These are phyloP conservation scores for Pseudoturritis turrita DNA, from an alignment of 345 rosid species.

Conservation along the genomic window DNA sequence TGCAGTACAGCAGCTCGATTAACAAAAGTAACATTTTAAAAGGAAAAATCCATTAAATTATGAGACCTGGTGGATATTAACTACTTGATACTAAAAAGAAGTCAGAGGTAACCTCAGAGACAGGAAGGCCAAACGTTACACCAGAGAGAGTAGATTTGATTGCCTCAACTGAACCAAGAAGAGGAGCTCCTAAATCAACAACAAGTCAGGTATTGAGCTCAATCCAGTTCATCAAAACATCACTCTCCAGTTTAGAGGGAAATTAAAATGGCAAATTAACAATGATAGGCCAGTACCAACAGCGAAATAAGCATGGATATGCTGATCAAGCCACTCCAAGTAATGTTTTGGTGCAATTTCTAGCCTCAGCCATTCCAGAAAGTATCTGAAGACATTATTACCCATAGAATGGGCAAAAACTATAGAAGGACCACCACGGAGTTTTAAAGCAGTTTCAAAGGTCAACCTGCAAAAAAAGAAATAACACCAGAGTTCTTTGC, in stretches of 20 bases:
- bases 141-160: slow-evolving; percentile 82
- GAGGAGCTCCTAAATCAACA: slow-evolving; percentile 73
- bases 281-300: slow-evolving; percentile 56
- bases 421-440: slow-evolving; percentile 87
- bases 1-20: neutral
- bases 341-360: slow-evolving; percentile 98
- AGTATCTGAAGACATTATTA: slow-evolving; percentile 90
- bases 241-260: neutral
- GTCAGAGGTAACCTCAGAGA: slow-evolving; percentile 76
- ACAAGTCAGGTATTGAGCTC: slow-evolving; percentile 3
- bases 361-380: slow-evolving; percentile 95
- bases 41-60: neutral
- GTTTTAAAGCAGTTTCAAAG: slow-evolving; percentile 89
- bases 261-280: slow-evolving; percentile 6
- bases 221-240: neutral
- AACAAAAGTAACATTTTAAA: neutral
- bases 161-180: slow-evolving; percentile 87
- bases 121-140: slow-evolving; percentile 84
- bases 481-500: neutral
- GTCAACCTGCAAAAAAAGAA: slow-evolving; percentile 59
- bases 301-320: slow-evolving; percentile 91
- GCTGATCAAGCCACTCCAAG: slow-evolving; percentile 83
- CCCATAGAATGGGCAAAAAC: slow-evolving; percentile 99
- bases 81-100: slow-evolving; percentile 7
- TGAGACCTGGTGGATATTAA: neutral